Evolutionary conservation across 768 basidiomycete species (phyloP).

Genomic region (Trametes cinnabarina): DNA sequence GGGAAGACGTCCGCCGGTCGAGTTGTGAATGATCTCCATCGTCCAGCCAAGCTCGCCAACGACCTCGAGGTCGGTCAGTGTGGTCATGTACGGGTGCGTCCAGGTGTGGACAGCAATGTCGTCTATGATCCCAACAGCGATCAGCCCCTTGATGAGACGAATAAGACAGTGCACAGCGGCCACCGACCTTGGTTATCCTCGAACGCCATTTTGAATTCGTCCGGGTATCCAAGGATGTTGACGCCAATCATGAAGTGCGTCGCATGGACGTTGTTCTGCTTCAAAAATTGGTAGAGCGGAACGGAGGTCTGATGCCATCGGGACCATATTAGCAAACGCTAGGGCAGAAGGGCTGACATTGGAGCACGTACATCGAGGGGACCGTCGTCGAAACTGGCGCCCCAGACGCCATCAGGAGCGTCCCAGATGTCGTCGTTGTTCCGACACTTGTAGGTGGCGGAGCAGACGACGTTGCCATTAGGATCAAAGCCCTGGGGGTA

Average conservation of each 20-base stretch:
- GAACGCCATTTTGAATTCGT: slow-evolving; percentile 54
- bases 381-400: slow-evolving; percentile 78
- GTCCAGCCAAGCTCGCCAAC: slow-evolving; percentile 52
- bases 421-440: slow-evolving; percentile 60
- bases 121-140: slow-evolving; percentile 29
- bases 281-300: slow-evolving; percentile 63
- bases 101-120: slow-evolving; percentile 43
- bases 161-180: not conserved
- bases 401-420: slow-evolving; percentile 68
- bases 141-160: not conserved
- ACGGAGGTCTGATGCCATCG: slow-evolving; percentile 34
- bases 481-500: slow-evolving; percentile 43
- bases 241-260: slow-evolving; percentile 91
- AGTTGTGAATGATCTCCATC: slow-evolving; percentile 51
- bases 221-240: slow-evolving; percentile 62
- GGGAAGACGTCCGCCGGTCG: slow-evolving; percentile 65
- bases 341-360: slow-evolving; percentile 35
- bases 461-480: slow-evolving; percentile 60
- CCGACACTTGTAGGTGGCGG: slow-evolving; percentile 68
- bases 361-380: slow-evolving; percentile 47
- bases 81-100: slow-evolving; percentile 51
- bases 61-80: slow-evolving; percentile 43
- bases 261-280: slow-evolving; percentile 59
- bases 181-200: slow-evolving; percentile 23
- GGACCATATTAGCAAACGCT: too few relatives aligned